Evolutionary conservation across 371 early-diverging fungal genomes (phyloP).

Genomic region (Mortierella sp.): DNA sequence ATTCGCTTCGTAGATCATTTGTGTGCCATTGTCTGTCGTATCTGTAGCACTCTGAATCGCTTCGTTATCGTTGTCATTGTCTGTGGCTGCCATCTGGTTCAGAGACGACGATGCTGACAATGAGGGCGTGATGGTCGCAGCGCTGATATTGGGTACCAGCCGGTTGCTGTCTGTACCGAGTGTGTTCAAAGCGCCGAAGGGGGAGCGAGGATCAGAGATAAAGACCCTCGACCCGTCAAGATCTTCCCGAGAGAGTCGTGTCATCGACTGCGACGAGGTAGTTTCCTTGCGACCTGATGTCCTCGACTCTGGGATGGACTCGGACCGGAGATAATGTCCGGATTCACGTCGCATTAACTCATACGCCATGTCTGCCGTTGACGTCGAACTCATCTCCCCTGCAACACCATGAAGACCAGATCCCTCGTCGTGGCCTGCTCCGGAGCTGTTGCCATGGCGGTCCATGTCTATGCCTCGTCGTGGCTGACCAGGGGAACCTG

Average conservation of each 20-base stretch:
- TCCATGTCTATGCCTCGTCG: constrained; percentile 45
- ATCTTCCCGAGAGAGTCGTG: too few species aligned
- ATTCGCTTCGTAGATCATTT: neutral
- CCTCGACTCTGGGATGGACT: constrained; percentile 8
- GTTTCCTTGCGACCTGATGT: constrained; percentile 1
- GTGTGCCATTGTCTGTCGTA: neutral
- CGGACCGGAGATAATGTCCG: constrained; percentile 19
- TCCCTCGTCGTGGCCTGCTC: constrained; percentile 15
- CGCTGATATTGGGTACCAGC: neutral
- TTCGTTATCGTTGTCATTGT: neutral
- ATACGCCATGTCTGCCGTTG: neutral
- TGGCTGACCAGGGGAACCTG: constrained; percentile 23
- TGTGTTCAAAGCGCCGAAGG: constrained; percentile 5
- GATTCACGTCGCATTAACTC: neutral
- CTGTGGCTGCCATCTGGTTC: constrained; percentile 4
- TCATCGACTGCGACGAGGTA: neutral
- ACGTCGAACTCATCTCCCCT: too few species aligned
- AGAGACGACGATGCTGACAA: constrained; percentile 28
- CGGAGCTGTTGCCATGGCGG: constrained; percentile 9
- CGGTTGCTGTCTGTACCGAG: neutral
- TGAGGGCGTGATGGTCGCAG: constrained; percentile 17
- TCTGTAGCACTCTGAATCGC: neutral
- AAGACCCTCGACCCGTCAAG: too few species aligned
- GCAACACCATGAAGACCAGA: neutral
- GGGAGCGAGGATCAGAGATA: neutral